Conservation (phyloP, 148 eudicot species). For the Heliamphora exappendiculata region DNA sequence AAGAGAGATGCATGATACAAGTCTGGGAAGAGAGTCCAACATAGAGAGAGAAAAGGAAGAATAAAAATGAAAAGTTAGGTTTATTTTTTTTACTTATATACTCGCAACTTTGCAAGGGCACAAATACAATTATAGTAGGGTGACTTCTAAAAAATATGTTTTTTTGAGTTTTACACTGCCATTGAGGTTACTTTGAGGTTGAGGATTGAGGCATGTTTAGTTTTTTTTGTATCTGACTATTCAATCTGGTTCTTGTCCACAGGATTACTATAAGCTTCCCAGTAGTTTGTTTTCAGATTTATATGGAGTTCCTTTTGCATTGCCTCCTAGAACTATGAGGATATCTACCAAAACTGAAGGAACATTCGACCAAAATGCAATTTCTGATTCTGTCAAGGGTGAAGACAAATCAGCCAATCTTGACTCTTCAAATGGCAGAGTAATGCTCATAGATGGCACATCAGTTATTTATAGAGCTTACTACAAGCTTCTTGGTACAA, state of each 20-base stretch:
- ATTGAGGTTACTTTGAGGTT: background rate
- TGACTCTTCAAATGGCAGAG: constrained; percentile 58
- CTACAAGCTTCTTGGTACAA: constrained; percentile 79
- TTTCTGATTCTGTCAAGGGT: constrained; percentile 24
- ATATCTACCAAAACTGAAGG: constrained; percentile 26
- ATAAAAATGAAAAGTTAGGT: no score
- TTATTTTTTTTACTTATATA: no score
- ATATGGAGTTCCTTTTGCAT: constrained; percentile 15
- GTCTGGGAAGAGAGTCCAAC: no score
- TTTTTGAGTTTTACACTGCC: background rate
- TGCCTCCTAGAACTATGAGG: constrained; percentile 28
- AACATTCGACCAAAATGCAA: constrained; percentile 16
- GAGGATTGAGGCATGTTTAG: background rate
- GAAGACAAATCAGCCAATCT: constrained; percentile 11
- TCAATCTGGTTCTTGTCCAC: constrained; percentile 15
- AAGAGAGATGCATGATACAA: no score
- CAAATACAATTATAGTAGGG: no score
- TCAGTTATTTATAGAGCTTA: constrained; percentile 86
- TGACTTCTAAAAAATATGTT: no score
- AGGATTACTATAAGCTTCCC: constrained; percentile 40
- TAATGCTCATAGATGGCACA: constrained; percentile 97
- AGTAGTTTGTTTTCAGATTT: constrained; percentile 18
- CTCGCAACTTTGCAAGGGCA: no score
- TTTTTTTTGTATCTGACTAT: constrained; percentile 4
- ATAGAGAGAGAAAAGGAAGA: no score